Evolutionary conservation across 2,329 filamentous ascomycete genomes (phyloP).

Genomic region (Epichloe coenophiala): DNA sequence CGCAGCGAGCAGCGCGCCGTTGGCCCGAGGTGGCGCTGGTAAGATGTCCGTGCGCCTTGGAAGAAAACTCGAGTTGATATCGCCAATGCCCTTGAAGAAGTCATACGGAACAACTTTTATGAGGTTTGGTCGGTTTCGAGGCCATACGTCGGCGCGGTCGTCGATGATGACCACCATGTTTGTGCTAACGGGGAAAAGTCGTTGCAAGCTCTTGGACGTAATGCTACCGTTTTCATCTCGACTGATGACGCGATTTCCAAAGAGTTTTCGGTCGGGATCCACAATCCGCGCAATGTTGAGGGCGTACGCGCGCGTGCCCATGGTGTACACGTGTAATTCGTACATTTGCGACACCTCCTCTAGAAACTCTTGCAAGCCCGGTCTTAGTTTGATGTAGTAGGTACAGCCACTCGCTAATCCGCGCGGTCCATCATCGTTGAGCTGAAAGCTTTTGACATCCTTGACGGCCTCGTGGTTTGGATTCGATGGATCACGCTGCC

Average conservation of each 20-base stretch:
- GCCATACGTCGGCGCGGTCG: slow-evolving; percentile 92
- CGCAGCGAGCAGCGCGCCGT: slow-evolving; percentile 8
- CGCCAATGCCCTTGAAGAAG: slow-evolving; percentile 95
- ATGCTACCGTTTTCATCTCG: slow-evolving; percentile 94
- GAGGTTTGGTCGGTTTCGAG: slow-evolving; percentile 75
- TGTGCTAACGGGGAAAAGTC: slow-evolving; percentile 89
- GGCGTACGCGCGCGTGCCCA: slow-evolving; percentile 96
- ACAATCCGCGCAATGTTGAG: slow-evolving; percentile 84
- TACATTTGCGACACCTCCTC: slow-evolving; percentile 66
- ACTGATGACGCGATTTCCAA: slow-evolving; percentile 89
- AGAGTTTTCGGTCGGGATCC: slow-evolving; percentile 77
- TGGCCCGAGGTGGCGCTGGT: slow-evolving; percentile 15
- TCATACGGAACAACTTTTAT: slow-evolving; percentile 94
- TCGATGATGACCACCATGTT: slow-evolving; percentile 99
- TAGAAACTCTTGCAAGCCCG: slow-evolving; percentile 71
- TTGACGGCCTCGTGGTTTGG: slow-evolving; percentile 86
- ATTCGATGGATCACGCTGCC: slow-evolving; percentile 78
- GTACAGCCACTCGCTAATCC: slow-evolving; percentile 61
- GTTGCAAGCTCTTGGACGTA: slow-evolving; percentile 76
- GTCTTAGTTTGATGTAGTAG: slow-evolving; percentile 97
- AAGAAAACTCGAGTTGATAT: slow-evolving; percentile 96
- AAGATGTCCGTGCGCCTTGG: slow-evolving; percentile 57
- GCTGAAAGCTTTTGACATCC: slow-evolving; percentile 76
- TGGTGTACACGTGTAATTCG: slow-evolving; percentile 96
- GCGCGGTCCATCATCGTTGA: slow-evolving; percentile 70